A percentile compares a stretch with the other conserved stretches of the same genome.
Evolutionary conservation across 2,329 filamentous ascomycete genomes (phyloP).

Genomic region (Golovinomyces cichoracearum): DNA sequence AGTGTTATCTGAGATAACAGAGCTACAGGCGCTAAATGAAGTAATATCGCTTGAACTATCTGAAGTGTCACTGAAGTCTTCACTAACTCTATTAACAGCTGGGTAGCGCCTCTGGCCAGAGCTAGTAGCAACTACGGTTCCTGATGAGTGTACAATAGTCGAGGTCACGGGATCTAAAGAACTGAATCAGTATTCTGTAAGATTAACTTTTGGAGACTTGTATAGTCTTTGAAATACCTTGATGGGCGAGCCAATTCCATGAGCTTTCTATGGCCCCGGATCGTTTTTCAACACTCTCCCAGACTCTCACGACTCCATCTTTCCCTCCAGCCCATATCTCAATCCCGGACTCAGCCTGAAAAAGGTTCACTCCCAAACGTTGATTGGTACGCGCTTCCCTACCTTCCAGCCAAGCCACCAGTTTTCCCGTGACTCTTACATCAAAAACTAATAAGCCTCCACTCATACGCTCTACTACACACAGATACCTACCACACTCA

Average conservation of each 20-base stretch:
- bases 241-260: slow-evolving; percentile 15
- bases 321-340: slow-evolving; percentile 37
- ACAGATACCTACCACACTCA: slow-evolving; percentile 33
- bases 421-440: slow-evolving; percentile 29
- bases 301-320: slow-evolving; percentile 29
- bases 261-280: slow-evolving; percentile 16
- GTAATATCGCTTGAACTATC: no score
- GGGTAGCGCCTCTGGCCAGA: slow-evolving; percentile 12
- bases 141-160: slow-evolving; percentile 13
- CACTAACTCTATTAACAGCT: slow-evolving; percentile 3
- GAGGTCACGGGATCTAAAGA: slow-evolving; percentile 11
- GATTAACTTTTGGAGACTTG: background rate
- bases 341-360: slow-evolving; percentile 23
- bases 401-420: slow-evolving; percentile 28
- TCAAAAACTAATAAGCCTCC: slow-evolving; percentile 34
- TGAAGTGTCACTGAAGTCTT: no score
- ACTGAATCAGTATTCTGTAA: slow-evolving; percentile 2
- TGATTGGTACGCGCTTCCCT: slow-evolving; percentile 28
- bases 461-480: slow-evolving; percentile 34
- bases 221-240: slow-evolving; percentile 8
- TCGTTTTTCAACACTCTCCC: slow-evolving; percentile 28
- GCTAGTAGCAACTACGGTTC: slow-evolving; percentile 15
- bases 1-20: no score
- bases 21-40: no score
- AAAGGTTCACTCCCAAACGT: slow-evolving; percentile 29